phyloP scores from a whole-genome alignment of 1,139 yeast species.

The Taiozyma onychis region DNA sequence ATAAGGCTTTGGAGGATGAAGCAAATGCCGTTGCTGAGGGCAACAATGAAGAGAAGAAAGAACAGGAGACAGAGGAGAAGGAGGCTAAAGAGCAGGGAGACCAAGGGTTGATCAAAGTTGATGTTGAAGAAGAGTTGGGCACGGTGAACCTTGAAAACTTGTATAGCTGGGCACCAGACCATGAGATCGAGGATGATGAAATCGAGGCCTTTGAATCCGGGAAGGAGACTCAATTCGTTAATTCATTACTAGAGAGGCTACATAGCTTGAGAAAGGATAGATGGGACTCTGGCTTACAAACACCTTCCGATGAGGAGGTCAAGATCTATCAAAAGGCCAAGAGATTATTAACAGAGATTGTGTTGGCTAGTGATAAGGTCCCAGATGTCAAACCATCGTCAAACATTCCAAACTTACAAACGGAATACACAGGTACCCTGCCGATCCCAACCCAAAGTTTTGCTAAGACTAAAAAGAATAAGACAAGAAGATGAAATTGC shows the following conservation, averaged over 20 bases:
- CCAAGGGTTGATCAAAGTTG: background rate
- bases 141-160: slow-evolving; percentile 41
- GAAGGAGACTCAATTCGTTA: slow-evolving; percentile 50
- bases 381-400: slow-evolving; percentile 26
- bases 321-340: slow-evolving; percentile 44
- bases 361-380: slow-evolving; percentile 24
- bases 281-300: slow-evolving; percentile 34
- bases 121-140: slow-evolving; percentile 4
- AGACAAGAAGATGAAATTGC: slow-evolving; percentile 12
- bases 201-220: slow-evolving; percentile 40
- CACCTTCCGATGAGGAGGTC: slow-evolving; percentile 42
- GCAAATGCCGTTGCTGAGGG: slow-evolving; percentile 4
- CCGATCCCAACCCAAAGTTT: slow-evolving; percentile 50
- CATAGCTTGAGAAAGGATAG: slow-evolving; percentile 62
- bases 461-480: slow-evolving; percentile 29
- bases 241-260: slow-evolving; percentile 48
- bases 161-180: slow-evolving; percentile 49
- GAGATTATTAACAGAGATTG: slow-evolving; percentile 43
- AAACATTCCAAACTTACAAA: slow-evolving; percentile 60
- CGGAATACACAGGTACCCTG: slow-evolving; percentile 72
- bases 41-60: background rate
- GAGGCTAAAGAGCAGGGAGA: background rate
- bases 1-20: slow-evolving; percentile 7
- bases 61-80: background rate
- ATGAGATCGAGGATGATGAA: slow-evolving; percentile 48